Evolutionary conservation across 306 rosid genomes (phyloP).

Genomic region (Hippophae gyantsensis): DNA sequence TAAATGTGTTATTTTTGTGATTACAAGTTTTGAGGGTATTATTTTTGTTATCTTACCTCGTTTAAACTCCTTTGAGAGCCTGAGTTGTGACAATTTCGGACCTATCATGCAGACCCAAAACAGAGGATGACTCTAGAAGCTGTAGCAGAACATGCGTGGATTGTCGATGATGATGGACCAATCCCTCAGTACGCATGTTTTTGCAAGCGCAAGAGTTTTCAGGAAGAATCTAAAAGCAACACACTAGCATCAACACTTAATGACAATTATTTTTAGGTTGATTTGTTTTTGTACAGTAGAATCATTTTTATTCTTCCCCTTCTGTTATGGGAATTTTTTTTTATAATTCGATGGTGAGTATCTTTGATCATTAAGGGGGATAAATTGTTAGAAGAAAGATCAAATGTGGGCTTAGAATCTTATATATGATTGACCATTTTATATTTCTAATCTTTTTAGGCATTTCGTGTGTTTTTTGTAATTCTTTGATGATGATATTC

Average conservation of each 20-base stretch:
- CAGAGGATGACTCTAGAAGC: slow-evolving; percentile 55
- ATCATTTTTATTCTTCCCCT: not conserved
- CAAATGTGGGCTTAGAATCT: too few species aligned
- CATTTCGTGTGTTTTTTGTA: too few species aligned
- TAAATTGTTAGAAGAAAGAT: too few species aligned
- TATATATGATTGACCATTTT: too few species aligned
- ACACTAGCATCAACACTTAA: slow-evolving; percentile 23
- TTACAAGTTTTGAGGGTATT: too few species aligned
- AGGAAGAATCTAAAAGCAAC: slow-evolving; percentile 30
- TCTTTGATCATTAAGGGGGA: too few species aligned
- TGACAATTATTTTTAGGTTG: slow-evolving; percentile 17
- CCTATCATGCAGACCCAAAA: slow-evolving; percentile 46
- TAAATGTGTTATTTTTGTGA: too few species aligned
- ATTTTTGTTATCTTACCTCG: not conserved
- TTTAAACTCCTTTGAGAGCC: not conserved
- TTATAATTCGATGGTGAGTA: not conserved
- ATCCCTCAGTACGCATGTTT: slow-evolving; percentile 58
- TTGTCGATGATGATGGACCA: slow-evolving; percentile 69
- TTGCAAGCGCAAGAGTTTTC: slow-evolving; percentile 56
- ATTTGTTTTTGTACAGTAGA: slow-evolving; percentile 32
- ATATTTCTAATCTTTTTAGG: too few species aligned
- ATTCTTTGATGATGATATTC: too few species aligned
- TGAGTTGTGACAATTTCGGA: not conserved
- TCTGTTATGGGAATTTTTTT: slow-evolving; percentile 2
- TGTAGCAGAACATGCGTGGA: slow-evolving; percentile 64